Evolutionary conservation across 169 alveolate species (phyloP), one percentile per base, ranked within the genome.

Genomic region (Toxoplasma gondii): DNA sequence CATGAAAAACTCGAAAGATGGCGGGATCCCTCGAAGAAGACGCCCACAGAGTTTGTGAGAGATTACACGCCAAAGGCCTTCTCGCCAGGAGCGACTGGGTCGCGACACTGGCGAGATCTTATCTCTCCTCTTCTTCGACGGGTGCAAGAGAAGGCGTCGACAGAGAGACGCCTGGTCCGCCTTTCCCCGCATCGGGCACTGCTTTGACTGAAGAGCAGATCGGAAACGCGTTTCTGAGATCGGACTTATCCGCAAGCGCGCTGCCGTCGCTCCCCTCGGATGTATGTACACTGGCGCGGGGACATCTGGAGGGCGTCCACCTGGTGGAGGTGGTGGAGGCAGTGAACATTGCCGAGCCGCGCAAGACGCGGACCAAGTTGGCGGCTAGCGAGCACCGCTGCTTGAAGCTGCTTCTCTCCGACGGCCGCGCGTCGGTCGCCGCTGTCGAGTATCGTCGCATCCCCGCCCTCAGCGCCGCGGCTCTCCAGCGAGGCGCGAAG

Each of bases 321-420:
- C 27, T 86, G 36, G 41, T 86, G 53, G 58, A 86, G 80, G 70
- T 86, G 1, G 17, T 86, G 36, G 78, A n/a, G 78, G 92, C 80
- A 2, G 92, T 49, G 44, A 86, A 86, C 34, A 27, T 86, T 12
- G 49, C 29, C 80, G 92, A 86, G 80, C 43, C 80, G 10, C 92
- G 64, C 27, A 45, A 54, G 78, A 24, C 44, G 22, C 92, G 92
- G 7, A 34, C 29, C 39, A 44, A 49, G 27, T 10, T 53, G 27
- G 78, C 45, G 41, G 31, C 64, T 22, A 54, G 78, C 81, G 45
- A 86, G 34, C 39, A 86, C 80, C 38, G 93, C 64, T 88, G 53
- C 34, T 58, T 88, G 38, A 88, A 88, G 93, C 86, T 88, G 36
- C 67, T 54, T 53, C 84, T 88, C 38, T 53, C 86, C 2, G 93